Percentiles rank a stretch among this genome's conserved stretches.
These are phyloP conservation scores for Fraxinus xanthoxyloides DNA, from an alignment of 305 asterid species.

Conservation along the genomic window DNA sequence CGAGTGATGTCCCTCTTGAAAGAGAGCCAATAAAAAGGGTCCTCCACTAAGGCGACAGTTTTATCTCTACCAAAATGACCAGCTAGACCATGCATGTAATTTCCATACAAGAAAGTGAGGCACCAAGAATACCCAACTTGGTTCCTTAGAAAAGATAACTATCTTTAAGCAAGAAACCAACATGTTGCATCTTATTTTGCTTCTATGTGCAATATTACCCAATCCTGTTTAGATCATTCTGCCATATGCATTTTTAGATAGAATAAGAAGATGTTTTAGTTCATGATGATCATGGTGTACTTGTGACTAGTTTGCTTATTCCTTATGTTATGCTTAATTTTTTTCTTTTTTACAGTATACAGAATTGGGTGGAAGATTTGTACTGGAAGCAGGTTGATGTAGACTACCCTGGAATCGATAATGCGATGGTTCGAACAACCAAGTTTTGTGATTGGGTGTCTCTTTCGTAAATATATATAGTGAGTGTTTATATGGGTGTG, in stretches of 20 bases:
- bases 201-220: background rate
- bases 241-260: background rate
- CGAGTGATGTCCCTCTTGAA: background rate
- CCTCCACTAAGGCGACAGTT: background rate
- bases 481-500: slow-evolving; percentile 2
- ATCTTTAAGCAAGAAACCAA: background rate
- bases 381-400: slow-evolving; percentile 95
- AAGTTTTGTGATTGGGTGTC: slow-evolving; percentile 12
- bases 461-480: background rate
- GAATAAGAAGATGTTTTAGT: background rate
- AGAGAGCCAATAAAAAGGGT: background rate
- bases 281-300: background rate
- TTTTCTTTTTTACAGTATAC: slow-evolving; percentile 58
- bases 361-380: slow-evolving; percentile 96
- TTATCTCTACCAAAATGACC: background rate
- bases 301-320: background rate
- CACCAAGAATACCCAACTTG: background rate
- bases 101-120: background rate
- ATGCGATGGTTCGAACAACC: slow-evolving; percentile 65
- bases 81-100: background rate
- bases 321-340: slow-evolving; percentile 4
- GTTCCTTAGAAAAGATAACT: background rate
- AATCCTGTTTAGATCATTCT: slow-evolving; percentile 4
- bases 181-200: slow-evolving; percentile 13
- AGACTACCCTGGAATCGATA: slow-evolving; percentile 83